phyloP scores from a whole-genome alignment of 345 rosid species.

The Laguncularia racemosa region DNA sequence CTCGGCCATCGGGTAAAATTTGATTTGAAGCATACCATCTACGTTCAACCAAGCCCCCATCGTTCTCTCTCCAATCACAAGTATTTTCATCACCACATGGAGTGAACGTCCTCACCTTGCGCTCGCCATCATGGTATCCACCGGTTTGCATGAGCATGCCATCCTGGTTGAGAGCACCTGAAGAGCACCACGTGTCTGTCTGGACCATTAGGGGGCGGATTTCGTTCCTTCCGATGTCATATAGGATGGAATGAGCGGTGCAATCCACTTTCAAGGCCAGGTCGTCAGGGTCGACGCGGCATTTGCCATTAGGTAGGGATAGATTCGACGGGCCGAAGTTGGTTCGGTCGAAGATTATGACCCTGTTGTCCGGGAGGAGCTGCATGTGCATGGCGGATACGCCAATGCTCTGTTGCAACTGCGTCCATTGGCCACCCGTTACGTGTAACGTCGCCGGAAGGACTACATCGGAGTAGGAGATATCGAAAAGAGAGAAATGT shows the following conservation, averaged over 20 bases:
- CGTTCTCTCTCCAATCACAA: constrained; percentile 65
- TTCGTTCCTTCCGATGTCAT: constrained; percentile 50
- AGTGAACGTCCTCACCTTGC: constrained; percentile 36
- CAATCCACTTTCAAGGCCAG: constrained; percentile 39
- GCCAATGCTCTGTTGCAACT: constrained; percentile 53
- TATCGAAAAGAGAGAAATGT: neutral
- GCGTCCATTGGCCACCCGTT: constrained; percentile 37
- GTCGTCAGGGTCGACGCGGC: constrained; percentile 32
- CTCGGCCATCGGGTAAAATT: constrained; percentile 67
- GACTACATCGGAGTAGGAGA: constrained; percentile 1
- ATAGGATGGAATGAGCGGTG: constrained; percentile 66
- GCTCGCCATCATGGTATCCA: constrained; percentile 57
- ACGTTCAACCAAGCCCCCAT: constrained; percentile 26
- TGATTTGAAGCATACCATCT: constrained; percentile 86
- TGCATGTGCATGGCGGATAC: constrained; percentile 94
- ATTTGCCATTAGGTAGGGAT: constrained; percentile 42
- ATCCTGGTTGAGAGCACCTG: constrained; percentile 54
- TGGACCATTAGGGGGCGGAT: constrained; percentile 50
- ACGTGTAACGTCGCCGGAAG: constrained; percentile 6
- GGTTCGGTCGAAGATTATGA: constrained; percentile 77
- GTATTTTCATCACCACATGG: constrained; percentile 34
- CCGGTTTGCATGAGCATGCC: constrained; percentile 79
- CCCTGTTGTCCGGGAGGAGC: constrained; percentile 49
- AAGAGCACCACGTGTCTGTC: constrained; percentile 85
- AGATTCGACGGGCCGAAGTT: constrained; percentile 67